Percentiles rank a stretch among this genome's conserved stretches.
phyloP scores from a whole-genome alignment of 306 rosid genomes.

The Notholithocarpus densiflorus region DNA sequence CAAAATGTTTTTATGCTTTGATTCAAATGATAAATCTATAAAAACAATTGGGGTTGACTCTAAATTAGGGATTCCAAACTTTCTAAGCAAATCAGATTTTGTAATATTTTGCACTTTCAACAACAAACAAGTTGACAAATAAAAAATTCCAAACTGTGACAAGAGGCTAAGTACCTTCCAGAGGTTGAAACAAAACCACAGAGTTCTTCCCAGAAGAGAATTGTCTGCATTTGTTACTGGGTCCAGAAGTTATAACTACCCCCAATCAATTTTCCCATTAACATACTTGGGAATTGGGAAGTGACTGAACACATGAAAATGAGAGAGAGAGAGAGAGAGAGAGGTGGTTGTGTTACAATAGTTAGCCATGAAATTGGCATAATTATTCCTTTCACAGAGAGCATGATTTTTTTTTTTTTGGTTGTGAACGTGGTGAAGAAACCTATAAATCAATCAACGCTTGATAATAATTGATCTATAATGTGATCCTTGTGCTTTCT shows the following conservation, averaged over 20 bases:
- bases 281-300: background rate
- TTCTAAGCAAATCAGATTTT: background rate
- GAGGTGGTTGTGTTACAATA: slow-evolving; percentile 19
- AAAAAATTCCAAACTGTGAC: background rate
- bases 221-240: slow-evolving; percentile 24
- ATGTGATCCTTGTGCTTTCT: background rate
- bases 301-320: slow-evolving; percentile 21
- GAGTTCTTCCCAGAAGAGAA: slow-evolving; percentile 24
- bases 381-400: slow-evolving; percentile 16
- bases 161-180: background rate
- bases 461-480: background rate
- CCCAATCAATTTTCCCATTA: slow-evolving; percentile 24
- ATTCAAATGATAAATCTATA: background rate
- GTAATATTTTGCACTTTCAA: background rate
- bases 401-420: too few species aligned
- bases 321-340: background rate
- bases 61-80: background rate
- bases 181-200: slow-evolving; percentile 18
- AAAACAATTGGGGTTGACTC: background rate
- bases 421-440: too few species aligned
- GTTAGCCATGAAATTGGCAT: slow-evolving; percentile 13
- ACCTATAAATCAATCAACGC: background rate
- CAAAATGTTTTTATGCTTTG: background rate
- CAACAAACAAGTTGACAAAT: background rate
- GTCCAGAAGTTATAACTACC: slow-evolving; percentile 20